Conservation (phyloP, 148 eudicot species). For the Simmondsia chinensis region DNA sequence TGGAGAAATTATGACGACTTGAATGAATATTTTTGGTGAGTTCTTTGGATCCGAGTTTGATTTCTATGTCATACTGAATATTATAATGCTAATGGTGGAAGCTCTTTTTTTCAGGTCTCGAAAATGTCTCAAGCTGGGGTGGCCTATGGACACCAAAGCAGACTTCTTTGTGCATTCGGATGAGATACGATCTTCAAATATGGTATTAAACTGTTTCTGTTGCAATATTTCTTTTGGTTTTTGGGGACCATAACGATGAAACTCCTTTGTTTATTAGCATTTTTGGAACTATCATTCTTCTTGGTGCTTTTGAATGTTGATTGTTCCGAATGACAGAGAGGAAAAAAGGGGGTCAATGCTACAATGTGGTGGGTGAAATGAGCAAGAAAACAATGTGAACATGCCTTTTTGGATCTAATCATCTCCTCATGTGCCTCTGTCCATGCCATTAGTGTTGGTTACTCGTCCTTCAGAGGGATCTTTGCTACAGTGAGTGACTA, state of each 20-base stretch:
- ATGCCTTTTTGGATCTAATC: too few species aligned
- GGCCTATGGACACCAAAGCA: conserved; percentile 84
- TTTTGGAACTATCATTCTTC: not conserved
- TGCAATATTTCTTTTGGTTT: not conserved
- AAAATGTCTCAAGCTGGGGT: conserved; percentile 74
- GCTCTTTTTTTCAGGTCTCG: conserved; percentile 48
- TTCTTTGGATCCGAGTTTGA: conserved; percentile 4
- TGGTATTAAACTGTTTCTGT: conserved; percentile 19
- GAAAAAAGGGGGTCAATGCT: too few species aligned
- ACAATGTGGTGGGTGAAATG: too few species aligned
- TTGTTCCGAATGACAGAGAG: too few species aligned
- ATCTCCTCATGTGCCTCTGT: too few species aligned
- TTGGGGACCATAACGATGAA: not conserved
- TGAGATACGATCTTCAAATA: conserved; percentile 19
- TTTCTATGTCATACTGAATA: not conserved
- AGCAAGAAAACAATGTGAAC: too few species aligned
- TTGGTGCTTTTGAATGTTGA: not conserved
- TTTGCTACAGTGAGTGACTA: too few species aligned
- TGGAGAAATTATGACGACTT: conserved; percentile 99
- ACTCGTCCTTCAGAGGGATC: too few species aligned
- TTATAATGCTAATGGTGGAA: conserved; percentile 3
- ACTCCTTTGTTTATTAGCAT: not conserved
- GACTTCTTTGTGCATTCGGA: conserved; percentile 69
- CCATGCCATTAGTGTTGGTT: too few species aligned
- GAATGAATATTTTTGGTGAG: conserved; percentile 97